Evolutionary conservation across 345 rosid species (phyloP).

Genomic region (Angophora floribunda): DNA sequence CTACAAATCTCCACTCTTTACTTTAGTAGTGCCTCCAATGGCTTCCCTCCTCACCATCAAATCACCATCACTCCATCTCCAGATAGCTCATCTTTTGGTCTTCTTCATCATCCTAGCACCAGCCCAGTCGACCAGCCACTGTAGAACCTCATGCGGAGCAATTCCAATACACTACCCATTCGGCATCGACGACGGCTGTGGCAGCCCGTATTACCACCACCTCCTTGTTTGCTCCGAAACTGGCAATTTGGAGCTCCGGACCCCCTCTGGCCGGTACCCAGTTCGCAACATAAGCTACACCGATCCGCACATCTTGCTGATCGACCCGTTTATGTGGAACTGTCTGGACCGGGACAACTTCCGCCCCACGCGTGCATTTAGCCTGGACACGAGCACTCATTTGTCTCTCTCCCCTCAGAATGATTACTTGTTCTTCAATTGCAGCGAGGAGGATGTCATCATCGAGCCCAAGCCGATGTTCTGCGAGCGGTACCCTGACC

Average conservation of each 20-base stretch:
- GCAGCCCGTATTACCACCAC: conserved; percentile 78
- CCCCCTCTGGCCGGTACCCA: conserved; percentile 79
- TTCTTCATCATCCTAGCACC: conserved; percentile 3
- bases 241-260: conserved; percentile 56
- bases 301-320: conserved; percentile 66
- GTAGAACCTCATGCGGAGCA: conserved; percentile 64
- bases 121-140: conserved; percentile 30
- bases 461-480: conserved; percentile 76
- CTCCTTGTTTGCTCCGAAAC: conserved; percentile 60
- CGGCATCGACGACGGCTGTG: conserved; percentile 81
- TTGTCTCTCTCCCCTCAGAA: conserved; percentile 74
- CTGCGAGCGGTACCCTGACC: conserved; percentile 80
- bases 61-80: not conserved
- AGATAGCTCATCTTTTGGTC: not conserved
- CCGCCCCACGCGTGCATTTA: conserved; percentile 69
- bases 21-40: conserved; percentile 1
- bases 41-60: conserved; percentile 1
- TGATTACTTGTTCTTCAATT: conserved; percentile 91
- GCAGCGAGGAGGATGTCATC: conserved; percentile 53
- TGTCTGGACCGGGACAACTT: conserved; percentile 62
- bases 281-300: conserved; percentile 64
- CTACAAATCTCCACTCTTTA: not conserved
- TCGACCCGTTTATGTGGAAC: conserved; percentile 85
- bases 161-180: conserved; percentile 73
- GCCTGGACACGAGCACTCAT: conserved; percentile 79